These are phyloP conservation scores for Fusarium albidum DNA, from an alignment of 2,329 filamentous ascomycete genomes.

Conservation along the genomic window DNA sequence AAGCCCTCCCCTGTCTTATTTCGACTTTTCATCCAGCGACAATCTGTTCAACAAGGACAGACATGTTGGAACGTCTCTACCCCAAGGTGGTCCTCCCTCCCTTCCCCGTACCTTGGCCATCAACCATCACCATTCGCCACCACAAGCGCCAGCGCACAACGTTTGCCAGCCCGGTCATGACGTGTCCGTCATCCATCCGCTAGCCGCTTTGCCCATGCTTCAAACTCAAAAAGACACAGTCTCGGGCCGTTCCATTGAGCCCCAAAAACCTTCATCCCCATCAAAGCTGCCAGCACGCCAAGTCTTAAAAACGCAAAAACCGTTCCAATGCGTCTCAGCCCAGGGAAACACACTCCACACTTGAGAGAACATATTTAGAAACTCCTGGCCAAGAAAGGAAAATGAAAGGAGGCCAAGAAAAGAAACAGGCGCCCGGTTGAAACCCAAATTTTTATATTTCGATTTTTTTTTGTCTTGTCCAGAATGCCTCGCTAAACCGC, in stretches of 20 bases:
- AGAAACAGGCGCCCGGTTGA: neutral
- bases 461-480: constrained; percentile 23
- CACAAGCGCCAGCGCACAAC: constrained; percentile 13
- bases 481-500: constrained; percentile 29
- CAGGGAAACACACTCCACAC: neutral
- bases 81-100: neutral
- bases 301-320: neutral
- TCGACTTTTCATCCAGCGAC: no score
- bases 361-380: neutral
- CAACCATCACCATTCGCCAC: constrained; percentile 28
- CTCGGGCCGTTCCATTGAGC: constrained; percentile 15
- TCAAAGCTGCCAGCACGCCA: neutral
- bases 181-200: constrained; percentile 8
- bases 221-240: constrained; percentile 16
- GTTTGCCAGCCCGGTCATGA: constrained; percentile 15
- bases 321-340: neutral
- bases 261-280: neutral
- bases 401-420: no score
- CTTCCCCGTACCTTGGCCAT: constrained; percentile 6
- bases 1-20: no score
- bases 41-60: neutral
- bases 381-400: neutral
- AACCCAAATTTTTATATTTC: constrained; percentile 13
- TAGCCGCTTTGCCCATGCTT: constrained; percentile 12
- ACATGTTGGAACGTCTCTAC: no score